Percentiles rank a stretch among this genome's conserved stretches.
Evolutionary conservation across 345 rosid genomes (phyloP).

Genomic region (Atalantia buxifolia): DNA sequence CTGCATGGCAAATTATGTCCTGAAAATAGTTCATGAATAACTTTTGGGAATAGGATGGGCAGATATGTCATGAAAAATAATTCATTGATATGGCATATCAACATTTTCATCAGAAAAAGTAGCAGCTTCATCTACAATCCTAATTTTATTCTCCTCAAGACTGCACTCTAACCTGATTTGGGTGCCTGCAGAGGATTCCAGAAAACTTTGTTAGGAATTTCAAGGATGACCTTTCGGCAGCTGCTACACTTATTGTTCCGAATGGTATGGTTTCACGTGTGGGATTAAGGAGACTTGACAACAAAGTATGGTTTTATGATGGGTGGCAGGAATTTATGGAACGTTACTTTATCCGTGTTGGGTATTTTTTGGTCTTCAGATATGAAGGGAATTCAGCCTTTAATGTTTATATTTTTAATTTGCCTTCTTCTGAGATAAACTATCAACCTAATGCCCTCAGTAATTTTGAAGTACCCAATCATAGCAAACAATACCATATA

Average conservation of each 20-base stretch:
- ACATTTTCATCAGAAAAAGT: slow-evolving; percentile 1
- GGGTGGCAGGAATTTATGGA: slow-evolving; percentile 89
- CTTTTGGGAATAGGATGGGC: neutral
- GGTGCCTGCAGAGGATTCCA: slow-evolving; percentile 77
- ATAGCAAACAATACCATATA: slow-evolving; percentile 54
- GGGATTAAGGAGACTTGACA: slow-evolving; percentile 65
- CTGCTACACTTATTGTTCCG: slow-evolving; percentile 73
- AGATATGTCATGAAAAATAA: neutral
- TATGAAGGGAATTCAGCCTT: slow-evolving; percentile 81
- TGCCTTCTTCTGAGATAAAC: slow-evolving; percentile 66
- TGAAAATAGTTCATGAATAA: no score
- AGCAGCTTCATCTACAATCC: neutral
- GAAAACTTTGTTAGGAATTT: slow-evolving; percentile 70
- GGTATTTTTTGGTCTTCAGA: slow-evolving; percentile 77
- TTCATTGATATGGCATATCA: neutral
- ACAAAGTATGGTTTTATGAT: slow-evolving; percentile 74
- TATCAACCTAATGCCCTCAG: slow-evolving; percentile 44
- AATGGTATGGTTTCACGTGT: slow-evolving; percentile 72
- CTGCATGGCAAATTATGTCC: neutral
- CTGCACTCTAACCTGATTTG: slow-evolving; percentile 17
- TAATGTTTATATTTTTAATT: slow-evolving; percentile 67
- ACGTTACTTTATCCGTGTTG: slow-evolving; percentile 63
- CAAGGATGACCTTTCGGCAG: slow-evolving; percentile 66
- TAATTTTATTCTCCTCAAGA: neutral
- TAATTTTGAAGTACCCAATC: slow-evolving; percentile 28